Conservation (phyloP, 306 rosid genomes). For the Glycine tomentella region DNA sequence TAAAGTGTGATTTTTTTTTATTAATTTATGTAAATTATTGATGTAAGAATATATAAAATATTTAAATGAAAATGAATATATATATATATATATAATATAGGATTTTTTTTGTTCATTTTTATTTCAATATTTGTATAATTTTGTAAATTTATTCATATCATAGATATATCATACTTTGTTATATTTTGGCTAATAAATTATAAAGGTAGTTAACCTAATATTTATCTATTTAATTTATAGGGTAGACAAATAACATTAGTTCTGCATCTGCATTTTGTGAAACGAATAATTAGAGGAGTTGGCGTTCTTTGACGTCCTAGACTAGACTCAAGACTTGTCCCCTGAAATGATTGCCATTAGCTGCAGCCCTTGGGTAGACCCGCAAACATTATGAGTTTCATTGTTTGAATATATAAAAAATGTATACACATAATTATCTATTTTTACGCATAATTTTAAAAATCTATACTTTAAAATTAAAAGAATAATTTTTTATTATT, state of each 20-base stretch:
- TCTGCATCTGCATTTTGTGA: background rate
- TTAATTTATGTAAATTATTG: background rate
- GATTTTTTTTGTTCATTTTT: background rate
- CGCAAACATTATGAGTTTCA: background rate
- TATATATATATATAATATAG: too few species aligned
- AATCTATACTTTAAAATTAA: background rate
- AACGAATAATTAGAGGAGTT: background rate
- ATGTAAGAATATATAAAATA: background rate
- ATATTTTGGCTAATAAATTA: background rate
- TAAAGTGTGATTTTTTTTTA: background rate
- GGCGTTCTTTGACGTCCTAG: too few species aligned
- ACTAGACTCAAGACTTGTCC: background rate
- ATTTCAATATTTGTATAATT: background rate
- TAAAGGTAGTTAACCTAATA: too few species aligned
- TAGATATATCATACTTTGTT: background rate
- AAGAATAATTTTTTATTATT: background rate
- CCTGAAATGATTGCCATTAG: background rate
- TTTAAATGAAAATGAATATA: background rate
- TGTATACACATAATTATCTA: background rate
- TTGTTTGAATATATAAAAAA: background rate
- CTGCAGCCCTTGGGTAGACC: background rate
- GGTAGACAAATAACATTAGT: background rate
- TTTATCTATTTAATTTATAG: background rate
- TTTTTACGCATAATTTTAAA: background rate
- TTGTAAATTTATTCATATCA: background rate